These are phyloP conservation scores for Ceratobasidium sp. DNA, from an alignment of 1,284 basidiomycete genomes.

Conservation along the genomic window DNA sequence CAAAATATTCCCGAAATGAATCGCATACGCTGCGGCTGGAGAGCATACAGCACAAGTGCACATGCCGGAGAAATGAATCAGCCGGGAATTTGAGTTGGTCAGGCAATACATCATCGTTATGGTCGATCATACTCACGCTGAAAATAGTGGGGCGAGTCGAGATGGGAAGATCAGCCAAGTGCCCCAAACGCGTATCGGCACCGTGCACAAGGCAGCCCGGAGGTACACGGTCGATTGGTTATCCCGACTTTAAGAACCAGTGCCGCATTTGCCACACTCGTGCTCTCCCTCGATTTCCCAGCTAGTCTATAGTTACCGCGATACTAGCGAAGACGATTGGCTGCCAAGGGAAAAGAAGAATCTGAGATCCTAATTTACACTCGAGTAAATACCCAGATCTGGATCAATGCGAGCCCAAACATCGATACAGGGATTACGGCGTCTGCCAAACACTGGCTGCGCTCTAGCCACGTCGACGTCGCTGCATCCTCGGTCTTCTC, in stretches of 20 bases:
- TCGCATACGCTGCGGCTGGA: too few species aligned
- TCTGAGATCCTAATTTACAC: background rate
- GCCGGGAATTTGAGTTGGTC: too few species aligned
- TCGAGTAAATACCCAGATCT: too few species aligned
- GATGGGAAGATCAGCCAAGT: background rate
- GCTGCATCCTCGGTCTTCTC: background rate
- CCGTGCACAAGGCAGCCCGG: background rate
- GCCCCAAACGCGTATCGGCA: background rate
- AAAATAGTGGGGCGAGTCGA: background rate
- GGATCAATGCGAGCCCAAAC: background rate
- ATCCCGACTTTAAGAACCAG: background rate
- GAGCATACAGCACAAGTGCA: too few species aligned
- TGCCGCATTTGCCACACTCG: background rate
- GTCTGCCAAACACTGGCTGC: slow-evolving; percentile 1
- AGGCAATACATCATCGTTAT: too few species aligned
- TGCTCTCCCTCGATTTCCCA: background rate
- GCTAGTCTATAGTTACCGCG: background rate
- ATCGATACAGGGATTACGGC: background rate
- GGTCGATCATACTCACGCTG: too few species aligned
- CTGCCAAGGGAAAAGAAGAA: background rate
- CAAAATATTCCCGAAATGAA: too few species aligned
- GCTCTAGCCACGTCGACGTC: slow-evolving; percentile 16
- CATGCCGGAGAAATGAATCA: too few species aligned
- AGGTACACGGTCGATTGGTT: slow-evolving; percentile 15
- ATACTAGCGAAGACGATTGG: background rate